Conservation (phyloP, 176 grass and related monocot genomes). For the Bothriochloa decipiens region DNA sequence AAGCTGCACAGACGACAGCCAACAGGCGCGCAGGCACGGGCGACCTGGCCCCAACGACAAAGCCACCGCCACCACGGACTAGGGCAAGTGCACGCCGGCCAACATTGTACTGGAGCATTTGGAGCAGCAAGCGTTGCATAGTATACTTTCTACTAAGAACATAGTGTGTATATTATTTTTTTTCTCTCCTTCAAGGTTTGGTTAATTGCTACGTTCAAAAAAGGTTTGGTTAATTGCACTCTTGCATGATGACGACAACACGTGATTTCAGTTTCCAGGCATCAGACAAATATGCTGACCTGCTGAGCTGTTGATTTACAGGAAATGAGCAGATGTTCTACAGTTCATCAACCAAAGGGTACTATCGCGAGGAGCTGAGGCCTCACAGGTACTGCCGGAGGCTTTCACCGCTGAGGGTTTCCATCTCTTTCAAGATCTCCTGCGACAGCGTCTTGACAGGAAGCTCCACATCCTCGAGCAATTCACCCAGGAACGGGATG, state of each 20-base stretch:
- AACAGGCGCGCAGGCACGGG: no score
- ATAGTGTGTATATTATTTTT: neutral
- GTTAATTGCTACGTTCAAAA: no score
- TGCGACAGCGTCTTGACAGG: slow-evolving; percentile 86
- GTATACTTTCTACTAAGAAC: slow-evolving; percentile 14
- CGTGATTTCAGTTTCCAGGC: neutral
- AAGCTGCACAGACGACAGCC: no score
- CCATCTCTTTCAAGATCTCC: slow-evolving; percentile 87
- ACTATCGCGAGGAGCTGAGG: neutral
- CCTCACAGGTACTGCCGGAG: slow-evolving; percentile 70
- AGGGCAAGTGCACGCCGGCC: no score
- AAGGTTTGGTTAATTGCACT: slow-evolving; percentile 9
- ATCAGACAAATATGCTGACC: neutral
- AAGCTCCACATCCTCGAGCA: slow-evolving; percentile 88
- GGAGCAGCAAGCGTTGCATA: neutral
- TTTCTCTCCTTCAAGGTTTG: neutral
- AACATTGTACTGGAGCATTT: no score
- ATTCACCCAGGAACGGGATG: slow-evolving; percentile 84
- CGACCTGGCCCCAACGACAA: no score
- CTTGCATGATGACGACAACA: neutral
- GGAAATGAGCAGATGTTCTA: neutral
- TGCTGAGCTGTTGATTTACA: neutral
- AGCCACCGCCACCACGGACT: no score
- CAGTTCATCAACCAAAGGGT: neutral
- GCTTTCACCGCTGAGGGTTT: slow-evolving; percentile 82